Evolutionary conservation across 257 asterid genomes (phyloP).

Genomic region (Plantago elongata): DNA sequence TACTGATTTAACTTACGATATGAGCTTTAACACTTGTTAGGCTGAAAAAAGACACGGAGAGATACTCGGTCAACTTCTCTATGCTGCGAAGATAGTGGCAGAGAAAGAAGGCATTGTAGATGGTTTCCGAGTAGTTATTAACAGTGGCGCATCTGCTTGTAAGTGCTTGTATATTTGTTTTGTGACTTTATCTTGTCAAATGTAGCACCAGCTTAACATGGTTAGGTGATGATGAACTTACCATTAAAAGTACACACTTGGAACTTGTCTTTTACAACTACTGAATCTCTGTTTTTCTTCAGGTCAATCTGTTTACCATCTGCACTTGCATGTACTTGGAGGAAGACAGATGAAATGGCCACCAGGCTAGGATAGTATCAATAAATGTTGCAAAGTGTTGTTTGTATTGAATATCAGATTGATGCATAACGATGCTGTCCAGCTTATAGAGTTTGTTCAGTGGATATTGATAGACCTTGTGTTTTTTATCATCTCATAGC

Average conservation of each 20-base stretch:
- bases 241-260: not conserved
- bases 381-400: not conserved
- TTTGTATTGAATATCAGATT: too few species aligned
- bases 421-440: too few species aligned
- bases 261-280: not conserved
- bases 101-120: constrained; percentile 85
- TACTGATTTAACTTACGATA: constrained; percentile 14
- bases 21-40: constrained; percentile 33
- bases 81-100: constrained; percentile 85
- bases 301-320: constrained; percentile 98
- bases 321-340: constrained; percentile 93
- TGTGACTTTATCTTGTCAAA: not conserved
- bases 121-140: constrained; percentile 90
- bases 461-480: too few species aligned
- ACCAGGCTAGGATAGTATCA: constrained; percentile 52
- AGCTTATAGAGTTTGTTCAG: too few species aligned
- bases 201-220: not conserved
- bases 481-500: too few species aligned
- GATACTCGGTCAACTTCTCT: constrained; percentile 81
- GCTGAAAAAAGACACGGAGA: constrained; percentile 78
- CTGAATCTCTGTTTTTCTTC: constrained; percentile 13
- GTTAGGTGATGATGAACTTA: not conserved
- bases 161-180: constrained; percentile 20
- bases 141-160: constrained; percentile 85
- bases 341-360: constrained; percentile 99